Base-by-base conservation (phyloP, 805 yeast genomes). In the Yarrowia yakushimensis region DNA sequence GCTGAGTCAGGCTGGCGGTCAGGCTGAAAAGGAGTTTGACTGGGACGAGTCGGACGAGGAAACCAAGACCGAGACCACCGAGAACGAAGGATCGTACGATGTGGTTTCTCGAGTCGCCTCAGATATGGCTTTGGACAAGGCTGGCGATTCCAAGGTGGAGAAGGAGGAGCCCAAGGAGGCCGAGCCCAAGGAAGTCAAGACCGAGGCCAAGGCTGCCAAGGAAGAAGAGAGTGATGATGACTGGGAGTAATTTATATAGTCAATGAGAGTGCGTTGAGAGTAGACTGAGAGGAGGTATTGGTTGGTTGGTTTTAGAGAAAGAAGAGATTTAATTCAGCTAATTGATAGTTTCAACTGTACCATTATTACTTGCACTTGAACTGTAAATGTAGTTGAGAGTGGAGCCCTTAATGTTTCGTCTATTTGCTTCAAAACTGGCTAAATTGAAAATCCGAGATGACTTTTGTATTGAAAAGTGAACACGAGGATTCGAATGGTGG, bases 1-100 rank as follows among this genome's bases (percentile, higher is more conserved):
- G 62, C 76, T 89, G 46, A 76, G 80, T 33, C 76, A 73, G 63
- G 76, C 76, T 57, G 69, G 70, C 8, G 74, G 71, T 10, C 85
- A 81, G 52, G 28, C 33, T 17, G 85, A 84, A 18, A 52, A 52
- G 65, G 82, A 65, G 43, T 57, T 63, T 27, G 33, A 37, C n/a
- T 63, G 65, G 65, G 66, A 57, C 27, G 64, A 64, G 46, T 39
- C 48, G 17, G 59, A 52, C 18, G 48, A 55, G 8, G 48, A 55
- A 30, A 37, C 46, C 39, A 17, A 39, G 46, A 30, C 37, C 5
- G 61, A 27, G 48, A 34, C 28, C 13, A 55, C 36, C 5, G 57
- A 50, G 17, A 55, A 43, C 7, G 59, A 52, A 3, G 46, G 45
- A 2, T 55, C 61, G 2, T 55, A 39, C 15, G 61, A 55, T 39